Evolutionary conservation across 1,139 yeast species (phyloP).

Genomic region (Spathaspora jeffriesii): DNA sequence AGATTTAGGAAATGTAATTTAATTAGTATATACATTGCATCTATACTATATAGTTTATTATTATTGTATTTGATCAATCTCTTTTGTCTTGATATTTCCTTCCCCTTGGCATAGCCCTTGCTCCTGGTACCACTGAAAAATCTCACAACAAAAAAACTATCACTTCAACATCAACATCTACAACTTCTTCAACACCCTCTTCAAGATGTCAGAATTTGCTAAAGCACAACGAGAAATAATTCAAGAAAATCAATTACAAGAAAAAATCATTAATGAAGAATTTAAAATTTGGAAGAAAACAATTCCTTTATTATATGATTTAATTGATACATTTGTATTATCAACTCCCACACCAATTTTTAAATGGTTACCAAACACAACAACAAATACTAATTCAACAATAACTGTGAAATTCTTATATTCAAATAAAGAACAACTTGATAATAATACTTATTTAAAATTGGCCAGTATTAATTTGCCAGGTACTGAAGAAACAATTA

Average conservation of each 20-base stretch:
- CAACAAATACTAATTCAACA: too few relatives aligned
- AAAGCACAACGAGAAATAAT: slow-evolving; percentile 33
- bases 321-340: slow-evolving; percentile 67
- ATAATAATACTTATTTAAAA: slow-evolving; percentile 42
- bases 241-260: slow-evolving; percentile 48
- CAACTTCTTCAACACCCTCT: background rate
- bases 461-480: slow-evolving; percentile 52
- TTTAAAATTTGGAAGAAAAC: slow-evolving; percentile 96
- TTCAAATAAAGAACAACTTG: slow-evolving; percentile 44
- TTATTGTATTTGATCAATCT: background rate
- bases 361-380: slow-evolving; percentile 50
- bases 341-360: slow-evolving; percentile 61
- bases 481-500: too few relatives aligned
- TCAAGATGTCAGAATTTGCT: slow-evolving; percentile 16
- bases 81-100: background rate
- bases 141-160: background rate
- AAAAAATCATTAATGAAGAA: slow-evolving; percentile 62
- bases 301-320: slow-evolving; percentile 84
- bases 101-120: slow-evolving; percentile 1
- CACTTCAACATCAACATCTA: background rate
- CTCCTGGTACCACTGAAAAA: background rate
- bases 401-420: slow-evolving; percentile 43
- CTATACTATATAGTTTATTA: too few relatives aligned
- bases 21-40: background rate
- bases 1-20: slow-evolving; percentile 32